phyloP scores from a whole-genome alignment of 176 grass and related monocot genomes.

The Cenchrus purpureus region DNA sequence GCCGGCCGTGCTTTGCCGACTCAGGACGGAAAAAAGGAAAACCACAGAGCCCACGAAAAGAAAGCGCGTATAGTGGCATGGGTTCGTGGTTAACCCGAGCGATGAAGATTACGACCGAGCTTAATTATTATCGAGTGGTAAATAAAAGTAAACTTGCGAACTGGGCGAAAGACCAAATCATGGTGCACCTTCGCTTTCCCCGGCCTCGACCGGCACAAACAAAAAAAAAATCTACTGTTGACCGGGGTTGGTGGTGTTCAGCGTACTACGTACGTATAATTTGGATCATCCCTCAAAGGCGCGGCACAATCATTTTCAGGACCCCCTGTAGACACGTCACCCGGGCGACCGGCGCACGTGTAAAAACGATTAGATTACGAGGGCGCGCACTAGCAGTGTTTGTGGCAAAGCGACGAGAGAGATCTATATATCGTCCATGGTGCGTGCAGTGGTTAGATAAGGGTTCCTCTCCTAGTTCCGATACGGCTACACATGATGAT shows the following conservation, averaged over 20 bases:
- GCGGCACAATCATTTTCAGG: constrained; percentile 44
- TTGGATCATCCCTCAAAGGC: constrained; percentile 5
- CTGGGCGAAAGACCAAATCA: not conserved
- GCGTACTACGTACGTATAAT: not conserved
- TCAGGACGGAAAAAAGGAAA: not conserved
- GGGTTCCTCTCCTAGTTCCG: constrained; percentile 12
- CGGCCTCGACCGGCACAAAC: not conserved
- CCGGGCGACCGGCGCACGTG: constrained; percentile 36
- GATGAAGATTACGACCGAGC: not conserved
- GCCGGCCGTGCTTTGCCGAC: not conserved
- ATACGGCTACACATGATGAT: constrained; percentile 14
- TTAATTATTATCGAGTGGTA: not conserved
- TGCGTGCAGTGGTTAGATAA: constrained; percentile 16
- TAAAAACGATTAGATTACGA: constrained; percentile 31
- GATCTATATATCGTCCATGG: not conserved
- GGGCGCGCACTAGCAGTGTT: constrained; percentile 8
- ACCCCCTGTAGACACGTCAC: constrained; percentile 20
- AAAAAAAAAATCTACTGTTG: not conserved
- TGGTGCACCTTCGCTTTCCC: not conserved
- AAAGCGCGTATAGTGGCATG: not conserved
- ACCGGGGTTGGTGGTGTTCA: constrained; percentile 2
- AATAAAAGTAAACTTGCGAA: not conserved
- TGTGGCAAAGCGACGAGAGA: not conserved
- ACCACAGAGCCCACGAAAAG: not conserved
- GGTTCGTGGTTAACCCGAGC: not conserved